Base-by-base conservation (phyloP, 1,284 basidiomycete species). In the Trichosporon asahii region DNA sequence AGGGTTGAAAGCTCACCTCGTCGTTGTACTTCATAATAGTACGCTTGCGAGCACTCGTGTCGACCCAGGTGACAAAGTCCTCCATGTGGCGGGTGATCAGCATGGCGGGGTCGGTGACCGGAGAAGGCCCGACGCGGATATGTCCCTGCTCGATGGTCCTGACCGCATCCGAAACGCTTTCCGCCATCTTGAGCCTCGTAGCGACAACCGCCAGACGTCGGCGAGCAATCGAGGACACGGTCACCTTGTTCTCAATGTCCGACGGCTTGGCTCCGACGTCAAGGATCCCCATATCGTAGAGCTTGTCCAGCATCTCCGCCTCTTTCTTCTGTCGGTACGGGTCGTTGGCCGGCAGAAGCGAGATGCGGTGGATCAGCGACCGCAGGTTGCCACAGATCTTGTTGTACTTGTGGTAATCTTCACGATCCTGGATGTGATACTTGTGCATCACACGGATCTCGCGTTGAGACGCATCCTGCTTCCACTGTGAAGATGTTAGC, bases 31-130 rank as follows among this genome's bases (percentile, higher is more conserved):
- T 86, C 90, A 96, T 92, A 80, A 99, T 90, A 0, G 93, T 95
- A 73, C 96, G 88, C 89, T 97, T 98, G 82, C 98, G 88, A 82
- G 96, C 97, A 75, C 92, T 95, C 27, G 94, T 95, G 83, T 99
- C 95, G 18, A 99, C 95, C 97, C 97, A 99, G 23, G 97, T 98
- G 64, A 99, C 94, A 84, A 98, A 99, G 86, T 99, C 97, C 81
- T 99, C 95, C 94, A 97, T 95, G 76, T 95, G 93, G 88, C 95
- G 87, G 27, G 95, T 97, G 73, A 99, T 95, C 70, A 99, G 88
- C 85, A 92, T 98, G 0, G 96, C 97, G 1, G 97, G 97, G 82
- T 99, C 97, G 0, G 92, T 96, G 78, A 99, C 90, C 0, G 93
- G 93, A 77, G 98, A 93, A 29, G 97, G 94, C 6, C 97, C 97